Evolutionary conservation across 78 protist genomes (phyloP).

Genomic region (Dictyostelium intermedium): DNA sequence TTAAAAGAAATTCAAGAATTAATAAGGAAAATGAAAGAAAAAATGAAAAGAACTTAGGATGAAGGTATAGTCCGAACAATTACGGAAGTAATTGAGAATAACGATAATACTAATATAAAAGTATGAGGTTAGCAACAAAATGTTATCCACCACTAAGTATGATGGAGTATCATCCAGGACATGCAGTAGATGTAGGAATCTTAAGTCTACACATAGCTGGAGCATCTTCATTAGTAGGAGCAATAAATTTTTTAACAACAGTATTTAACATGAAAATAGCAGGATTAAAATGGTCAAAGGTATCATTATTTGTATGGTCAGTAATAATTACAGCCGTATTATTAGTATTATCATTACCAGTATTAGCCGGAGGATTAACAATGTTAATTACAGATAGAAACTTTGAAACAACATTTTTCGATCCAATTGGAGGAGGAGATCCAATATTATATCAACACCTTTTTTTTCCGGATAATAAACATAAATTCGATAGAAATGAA

Average conservation of each 20-base stretch:
- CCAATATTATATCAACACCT: background rate
- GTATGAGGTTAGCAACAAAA: no score
- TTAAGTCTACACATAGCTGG: slow-evolving; percentile 1
- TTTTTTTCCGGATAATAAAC: no score
- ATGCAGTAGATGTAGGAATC: slow-evolving; percentile 3
- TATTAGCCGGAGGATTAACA: slow-evolving; percentile 10
- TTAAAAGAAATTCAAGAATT: no score
- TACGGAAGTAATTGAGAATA: no score
- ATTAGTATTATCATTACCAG: slow-evolving; percentile 3
- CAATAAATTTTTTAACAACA: slow-evolving; percentile 6
- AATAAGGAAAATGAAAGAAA: no score
- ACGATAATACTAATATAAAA: no score
- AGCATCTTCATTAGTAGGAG: slow-evolving; percentile 1
- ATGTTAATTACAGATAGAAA: slow-evolving; percentile 11
- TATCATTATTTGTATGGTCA: background rate
- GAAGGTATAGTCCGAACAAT: no score
- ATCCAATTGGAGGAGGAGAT: slow-evolving; percentile 10
- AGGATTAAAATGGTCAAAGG: background rate
- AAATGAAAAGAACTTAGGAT: no score
- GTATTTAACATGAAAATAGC: background rate
- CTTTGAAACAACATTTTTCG: slow-evolving; percentile 5
- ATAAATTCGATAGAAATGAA: no score
- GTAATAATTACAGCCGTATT: background rate
- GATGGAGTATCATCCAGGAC: background rate
- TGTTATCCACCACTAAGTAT: background rate